Evolutionary conservation across 2,329 filamentous ascomycete species (phyloP).

Genomic region (Monilinia vaccinii-corymbosi): DNA sequence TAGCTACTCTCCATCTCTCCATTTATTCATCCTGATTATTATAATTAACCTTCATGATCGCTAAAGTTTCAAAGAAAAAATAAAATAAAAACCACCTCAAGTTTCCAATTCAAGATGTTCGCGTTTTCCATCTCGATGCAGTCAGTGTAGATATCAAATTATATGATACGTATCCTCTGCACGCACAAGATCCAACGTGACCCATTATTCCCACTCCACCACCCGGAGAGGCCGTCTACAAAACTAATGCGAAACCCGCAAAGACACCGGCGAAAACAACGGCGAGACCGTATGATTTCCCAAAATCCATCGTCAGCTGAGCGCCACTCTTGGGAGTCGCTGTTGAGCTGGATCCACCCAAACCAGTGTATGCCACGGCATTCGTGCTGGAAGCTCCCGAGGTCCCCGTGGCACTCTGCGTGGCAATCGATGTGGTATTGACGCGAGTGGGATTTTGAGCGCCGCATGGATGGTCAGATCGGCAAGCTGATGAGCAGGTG

Average conservation of each 20-base stretch:
- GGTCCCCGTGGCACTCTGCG: conserved; percentile 33
- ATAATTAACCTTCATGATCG: not conserved
- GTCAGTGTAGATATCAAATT: too few species aligned
- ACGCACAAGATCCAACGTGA: not conserved
- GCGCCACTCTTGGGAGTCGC: conserved; percentile 26
- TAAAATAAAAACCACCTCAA: conserved; percentile 11
- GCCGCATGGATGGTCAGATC: conserved; percentile 62
- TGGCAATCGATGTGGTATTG: conserved; percentile 44
- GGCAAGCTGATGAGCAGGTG: conserved; percentile 52
- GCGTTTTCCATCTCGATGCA: too few species aligned
- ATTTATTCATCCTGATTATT: too few species aligned
- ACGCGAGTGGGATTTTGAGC: conserved; percentile 52
- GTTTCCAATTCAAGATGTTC: not conserved
- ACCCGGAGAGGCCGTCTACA: conserved; percentile 29
- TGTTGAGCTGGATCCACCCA: conserved; percentile 30
- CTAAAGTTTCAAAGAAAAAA: conserved; percentile 11
- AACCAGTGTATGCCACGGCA: conserved; percentile 35
- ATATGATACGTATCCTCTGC: too few species aligned
- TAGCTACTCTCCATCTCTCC: too few species aligned
- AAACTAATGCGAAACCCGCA: conserved; percentile 45
- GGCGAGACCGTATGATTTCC: conserved; percentile 46
- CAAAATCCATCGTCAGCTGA: conserved; percentile 38
- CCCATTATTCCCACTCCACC: not conserved
- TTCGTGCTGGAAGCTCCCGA: conserved; percentile 27
- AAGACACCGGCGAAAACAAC: conserved; percentile 45